A percentile compares a stretch with the other conserved stretches of the same genome.
phyloP scores from a whole-genome alignment of 192 early-diverging fungal genomes.

The Funneliformis geosporum region DNA sequence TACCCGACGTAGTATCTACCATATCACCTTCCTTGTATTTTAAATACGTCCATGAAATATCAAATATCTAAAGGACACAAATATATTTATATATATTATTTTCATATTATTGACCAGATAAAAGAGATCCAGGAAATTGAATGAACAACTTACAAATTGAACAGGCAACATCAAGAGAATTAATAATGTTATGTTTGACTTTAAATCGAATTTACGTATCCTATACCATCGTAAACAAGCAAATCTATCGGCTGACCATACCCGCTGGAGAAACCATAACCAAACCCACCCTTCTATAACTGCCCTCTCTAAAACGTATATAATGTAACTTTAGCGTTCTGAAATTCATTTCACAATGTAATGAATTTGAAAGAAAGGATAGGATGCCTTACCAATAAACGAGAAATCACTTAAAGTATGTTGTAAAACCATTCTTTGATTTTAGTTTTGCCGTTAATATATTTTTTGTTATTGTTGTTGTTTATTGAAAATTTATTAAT shows the following conservation, averaged over 20 bases:
- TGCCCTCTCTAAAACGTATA: background rate
- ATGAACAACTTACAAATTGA: background rate
- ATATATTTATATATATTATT: background rate
- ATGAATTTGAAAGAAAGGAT: no score
- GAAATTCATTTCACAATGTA: no score
- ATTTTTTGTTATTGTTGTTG: no score
- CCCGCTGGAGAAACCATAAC: slow-evolving; percentile 13
- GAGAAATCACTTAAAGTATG: background rate
- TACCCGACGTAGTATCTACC: no score
- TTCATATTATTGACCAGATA: background rate
- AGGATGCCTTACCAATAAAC: background rate
- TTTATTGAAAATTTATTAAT: no score
- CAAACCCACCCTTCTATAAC: background rate
- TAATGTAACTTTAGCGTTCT: no score
- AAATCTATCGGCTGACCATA: slow-evolving; percentile 19
- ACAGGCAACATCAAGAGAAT: background rate
- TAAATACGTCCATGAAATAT: background rate
- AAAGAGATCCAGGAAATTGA: background rate
- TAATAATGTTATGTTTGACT: slow-evolving; percentile 11
- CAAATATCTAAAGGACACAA: background rate
- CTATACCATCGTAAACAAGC: background rate
- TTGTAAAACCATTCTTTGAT: no score
- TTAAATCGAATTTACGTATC: slow-evolving; percentile 15
- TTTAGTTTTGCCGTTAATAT: no score
- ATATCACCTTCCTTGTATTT: slow-evolving; percentile 7